Percentiles rank a stretch among this genome's conserved stretches.
These are phyloP conservation scores for Pseudogymnoascus sp. DNA, from an alignment of 2,329 filamentous ascomycete species.

Conservation along the genomic window DNA sequence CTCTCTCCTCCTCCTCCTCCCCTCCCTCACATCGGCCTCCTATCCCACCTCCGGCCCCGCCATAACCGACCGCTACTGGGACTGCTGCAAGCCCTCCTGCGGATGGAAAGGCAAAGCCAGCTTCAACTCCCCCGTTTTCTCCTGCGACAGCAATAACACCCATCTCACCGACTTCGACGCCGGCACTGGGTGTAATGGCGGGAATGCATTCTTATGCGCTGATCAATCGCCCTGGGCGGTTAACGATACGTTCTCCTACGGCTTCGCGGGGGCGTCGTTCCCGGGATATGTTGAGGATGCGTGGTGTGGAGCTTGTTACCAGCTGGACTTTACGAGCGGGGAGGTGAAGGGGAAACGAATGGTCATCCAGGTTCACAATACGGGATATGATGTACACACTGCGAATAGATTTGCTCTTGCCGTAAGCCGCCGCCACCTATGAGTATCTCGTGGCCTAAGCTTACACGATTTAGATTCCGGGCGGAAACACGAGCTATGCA, in stretches of 20 bases:
- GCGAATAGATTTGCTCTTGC: slow-evolving; percentile 50
- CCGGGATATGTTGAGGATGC: slow-evolving; percentile 37
- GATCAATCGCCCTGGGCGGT: slow-evolving; percentile 47
- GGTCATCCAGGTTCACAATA: slow-evolving; percentile 56
- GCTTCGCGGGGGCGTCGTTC: slow-evolving; percentile 48
- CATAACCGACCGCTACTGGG: not conserved
- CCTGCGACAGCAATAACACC: not conserved
- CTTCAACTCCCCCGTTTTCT: not conserved
- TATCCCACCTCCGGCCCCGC: not conserved
- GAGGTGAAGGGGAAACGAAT: slow-evolving; percentile 50
- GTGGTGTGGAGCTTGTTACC: slow-evolving; percentile 53
- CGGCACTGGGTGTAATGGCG: slow-evolving; percentile 32
- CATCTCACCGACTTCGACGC: not conserved
- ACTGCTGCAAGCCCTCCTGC: not conserved
- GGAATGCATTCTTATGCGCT: slow-evolving; percentile 47
- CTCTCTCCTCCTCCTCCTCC: not conserved
- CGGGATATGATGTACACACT: slow-evolving; percentile 46
- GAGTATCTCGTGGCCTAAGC: too few relatives aligned
- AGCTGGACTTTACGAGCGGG: slow-evolving; percentile 53
- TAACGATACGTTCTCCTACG: slow-evolving; percentile 46
- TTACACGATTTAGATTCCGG: not conserved
- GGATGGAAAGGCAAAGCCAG: not conserved
- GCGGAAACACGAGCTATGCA: not conserved
- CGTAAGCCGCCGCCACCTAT: slow-evolving; percentile 24
- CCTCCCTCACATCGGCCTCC: not conserved